Base-by-base conservation (phyloP, 768 basidiomycete genomes). In the Lactifluus volemus region DNA sequence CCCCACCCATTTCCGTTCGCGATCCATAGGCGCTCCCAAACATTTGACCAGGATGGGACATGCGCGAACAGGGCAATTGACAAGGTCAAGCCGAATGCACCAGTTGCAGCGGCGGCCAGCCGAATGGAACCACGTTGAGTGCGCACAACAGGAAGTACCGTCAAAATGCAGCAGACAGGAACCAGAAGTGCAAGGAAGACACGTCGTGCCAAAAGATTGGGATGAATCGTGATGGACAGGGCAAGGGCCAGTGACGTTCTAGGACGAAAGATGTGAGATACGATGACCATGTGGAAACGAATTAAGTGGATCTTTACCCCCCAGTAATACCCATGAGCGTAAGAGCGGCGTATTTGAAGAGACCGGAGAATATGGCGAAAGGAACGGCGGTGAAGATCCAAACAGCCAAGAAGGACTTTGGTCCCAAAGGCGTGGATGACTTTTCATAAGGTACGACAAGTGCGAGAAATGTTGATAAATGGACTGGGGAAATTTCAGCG, bases 11-110 rank as follows among this genome's bases (percentile, higher is more conserved):
- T 60, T 38, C 75, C 76, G 42, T 79, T 73, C 5, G 53, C 54
- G n/a, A 81, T 61, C 80, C 83, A 89, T 2, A 84, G 71, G 12
- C 85, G 78, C 59, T 82, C 80, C 83, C 83, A 87, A 10, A 79
- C 75, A 65, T 85, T 77, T 4, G 79, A 79, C 85, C 84, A 88
- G 12, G 79, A 72, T 19, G 74, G 69, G 0, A 79, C 76, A 17
- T 74, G 70, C 21, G 79, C 68, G 12, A 88, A 75, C 29, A 86
- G 69, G 2, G 85, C 77, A 39, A 85, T 80, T 15, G 81, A 75
- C 19, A 83, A 50, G 15, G 79, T 71, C 17, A 83, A 55, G 29
- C 84, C 82, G 53, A 85, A 84, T 0, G 85, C 75, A 5, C 86
- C 86, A 5, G 77, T 74, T 5, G 81, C 77, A 1, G 83, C 72